A percentile compares a stretch with the other conserved stretches of the same genome.
Conservation (phyloP, 495 filamentous ascomycete genomes). For the Haplographium delicatum region DNA sequence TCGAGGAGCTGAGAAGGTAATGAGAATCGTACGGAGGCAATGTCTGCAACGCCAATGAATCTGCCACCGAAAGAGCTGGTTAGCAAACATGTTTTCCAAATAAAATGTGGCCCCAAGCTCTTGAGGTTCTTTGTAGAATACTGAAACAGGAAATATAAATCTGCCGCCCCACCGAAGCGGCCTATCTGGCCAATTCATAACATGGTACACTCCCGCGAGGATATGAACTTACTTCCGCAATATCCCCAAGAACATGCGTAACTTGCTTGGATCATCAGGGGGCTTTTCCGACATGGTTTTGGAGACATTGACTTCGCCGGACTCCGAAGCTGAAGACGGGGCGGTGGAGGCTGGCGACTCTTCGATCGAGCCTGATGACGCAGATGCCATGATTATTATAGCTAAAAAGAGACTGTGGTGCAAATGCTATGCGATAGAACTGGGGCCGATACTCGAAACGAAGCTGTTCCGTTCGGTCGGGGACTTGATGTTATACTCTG, state of each 20-base stretch:
- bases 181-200: no score
- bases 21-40: constrained; percentile 92
- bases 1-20: constrained; percentile 92
- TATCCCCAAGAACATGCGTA: constrained; percentile 78
- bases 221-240: constrained; percentile 61
- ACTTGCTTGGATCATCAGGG: constrained; percentile 75
- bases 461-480: no score
- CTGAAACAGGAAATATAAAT: no score
- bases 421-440: background rate
- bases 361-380: constrained; percentile 15
- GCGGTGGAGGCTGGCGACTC: constrained; percentile 26
- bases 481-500: no score
- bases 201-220: background rate
- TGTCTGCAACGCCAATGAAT: constrained; percentile 76
- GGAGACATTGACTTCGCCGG: background rate
- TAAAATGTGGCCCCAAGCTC: no score
- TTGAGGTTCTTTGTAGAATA: no score
- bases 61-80: no score
- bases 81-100: no score
- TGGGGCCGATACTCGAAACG: background rate
- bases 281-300: constrained; percentile 49
- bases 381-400: constrained; percentile 17
- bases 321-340: constrained; percentile 22
- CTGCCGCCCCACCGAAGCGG: no score
- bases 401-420: no score